phyloP scores from a whole-genome alignment of 106 monocot genomes.

The Dioscorea dumetorum region DNA sequence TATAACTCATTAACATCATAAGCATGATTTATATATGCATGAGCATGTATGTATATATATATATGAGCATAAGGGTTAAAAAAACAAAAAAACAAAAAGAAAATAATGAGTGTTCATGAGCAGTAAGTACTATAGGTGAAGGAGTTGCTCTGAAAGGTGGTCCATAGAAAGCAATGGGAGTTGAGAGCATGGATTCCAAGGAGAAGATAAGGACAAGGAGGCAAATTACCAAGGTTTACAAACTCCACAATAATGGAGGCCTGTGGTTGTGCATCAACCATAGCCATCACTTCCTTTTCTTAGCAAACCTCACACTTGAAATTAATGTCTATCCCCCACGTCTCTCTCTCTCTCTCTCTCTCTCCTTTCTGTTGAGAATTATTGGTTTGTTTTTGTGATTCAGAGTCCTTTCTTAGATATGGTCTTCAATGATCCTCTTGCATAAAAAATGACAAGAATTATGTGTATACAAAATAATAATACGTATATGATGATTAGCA shows the following conservation, averaged over 20 bases:
- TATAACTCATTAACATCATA: neutral
- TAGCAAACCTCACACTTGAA: neutral
- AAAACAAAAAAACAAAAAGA: neutral
- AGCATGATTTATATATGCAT: no score
- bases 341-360: no score
- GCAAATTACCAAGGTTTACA: neutral
- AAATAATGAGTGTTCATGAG: neutral
- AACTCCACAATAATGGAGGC: neutral
- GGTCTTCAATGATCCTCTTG: neutral
- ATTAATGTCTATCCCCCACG: neutral
- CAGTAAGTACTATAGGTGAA: no score
- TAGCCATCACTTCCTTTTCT: neutral
- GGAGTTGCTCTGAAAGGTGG: neutral
- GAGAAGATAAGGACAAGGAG: neutral
- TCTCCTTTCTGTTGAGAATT: neutral
- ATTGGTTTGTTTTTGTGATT: neutral
- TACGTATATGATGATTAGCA: neutral
- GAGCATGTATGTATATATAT: no score
- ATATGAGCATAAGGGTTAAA: no score
- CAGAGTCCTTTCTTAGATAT: neutral
- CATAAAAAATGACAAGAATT: neutral
- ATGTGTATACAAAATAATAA: neutral
- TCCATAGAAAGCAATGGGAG: neutral
- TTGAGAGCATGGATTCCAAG: constrained; percentile 1
- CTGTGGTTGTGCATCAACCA: neutral